Conservation (phyloP, 1,139 yeast genomes). For the Suhomyces bribrorum region DNA sequence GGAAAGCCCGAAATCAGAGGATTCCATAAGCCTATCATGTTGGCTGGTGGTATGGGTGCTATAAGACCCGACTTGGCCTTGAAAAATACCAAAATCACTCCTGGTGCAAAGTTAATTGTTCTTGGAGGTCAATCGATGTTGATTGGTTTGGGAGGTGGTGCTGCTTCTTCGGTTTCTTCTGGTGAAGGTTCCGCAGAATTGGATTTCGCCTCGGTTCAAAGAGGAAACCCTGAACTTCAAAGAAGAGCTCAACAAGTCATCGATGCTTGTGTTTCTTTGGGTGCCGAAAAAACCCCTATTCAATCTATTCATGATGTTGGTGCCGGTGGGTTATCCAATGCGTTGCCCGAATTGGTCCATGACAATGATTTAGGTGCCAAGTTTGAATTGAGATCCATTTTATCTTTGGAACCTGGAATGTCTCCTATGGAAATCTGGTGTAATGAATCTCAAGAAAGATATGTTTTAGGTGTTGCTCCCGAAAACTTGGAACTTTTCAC, state of each 20-base stretch:
- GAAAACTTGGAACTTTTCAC: constrained; percentile 72
- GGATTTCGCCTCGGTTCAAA: constrained; percentile 98
- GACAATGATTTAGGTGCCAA: constrained; percentile 94
- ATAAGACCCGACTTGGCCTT: constrained; percentile 91
- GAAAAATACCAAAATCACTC: constrained; percentile 84
- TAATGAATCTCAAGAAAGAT: constrained; percentile 98
- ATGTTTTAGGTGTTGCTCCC: constrained; percentile 89
- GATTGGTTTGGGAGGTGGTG: constrained; percentile 99
- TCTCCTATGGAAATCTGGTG: constrained; percentile 99
- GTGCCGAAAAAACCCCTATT: constrained; percentile 72
- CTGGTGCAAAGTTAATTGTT: constrained; percentile 90
- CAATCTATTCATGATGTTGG: constrained; percentile 99
- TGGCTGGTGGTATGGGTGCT: constrained; percentile 99
- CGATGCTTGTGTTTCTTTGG: constrained; percentile 87
- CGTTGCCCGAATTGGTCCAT: constrained; percentile 95
- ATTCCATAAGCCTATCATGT: constrained; percentile 98
- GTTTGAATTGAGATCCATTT: constrained; percentile 87
- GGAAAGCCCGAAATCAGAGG: constrained; percentile 84
- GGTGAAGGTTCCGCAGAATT: constrained; percentile 95
- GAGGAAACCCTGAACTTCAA: constrained; percentile 99
- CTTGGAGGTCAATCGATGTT: constrained; percentile 99
- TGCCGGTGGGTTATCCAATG: constrained; percentile 98
- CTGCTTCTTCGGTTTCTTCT: constrained; percentile 92
- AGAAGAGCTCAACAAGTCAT: constrained; percentile 98
- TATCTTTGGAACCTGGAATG: constrained; percentile 96